A percentile compares a stretch with the other conserved stretches of the same genome.
Evolutionary conservation across 352 stramenopile species (phyloP).

Genomic region (Pythium rishiriense): DNA sequence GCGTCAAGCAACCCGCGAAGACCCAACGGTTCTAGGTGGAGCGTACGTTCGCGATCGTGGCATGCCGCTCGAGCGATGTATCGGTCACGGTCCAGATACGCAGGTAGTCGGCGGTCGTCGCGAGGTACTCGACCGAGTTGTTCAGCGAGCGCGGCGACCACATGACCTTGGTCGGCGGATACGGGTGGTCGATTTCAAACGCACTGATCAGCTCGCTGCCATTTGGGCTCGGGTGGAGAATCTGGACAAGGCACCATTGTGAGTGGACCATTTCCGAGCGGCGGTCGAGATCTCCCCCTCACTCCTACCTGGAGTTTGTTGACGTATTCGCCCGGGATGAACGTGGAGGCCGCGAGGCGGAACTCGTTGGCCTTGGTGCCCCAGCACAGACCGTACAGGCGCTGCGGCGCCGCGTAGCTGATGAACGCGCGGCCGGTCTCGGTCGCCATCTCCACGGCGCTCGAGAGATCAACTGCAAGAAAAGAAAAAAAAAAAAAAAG

Average conservation of each 20-base stretch:
- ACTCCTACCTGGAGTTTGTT: constrained; percentile 85
- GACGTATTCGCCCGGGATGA: constrained; percentile 82
- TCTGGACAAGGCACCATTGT: too few relatives aligned
- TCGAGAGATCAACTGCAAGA: not conserved
- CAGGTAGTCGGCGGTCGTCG: constrained; percentile 84
- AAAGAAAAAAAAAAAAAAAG: constrained; percentile 10
- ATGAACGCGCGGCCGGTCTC: constrained; percentile 50
- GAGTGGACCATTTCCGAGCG: too few relatives aligned
- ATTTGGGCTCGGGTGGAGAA: constrained; percentile 58
- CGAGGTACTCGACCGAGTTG: constrained; percentile 65
- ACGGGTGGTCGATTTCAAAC: constrained; percentile 82
- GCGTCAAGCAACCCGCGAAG: too few relatives aligned
- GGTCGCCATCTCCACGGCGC: constrained; percentile 17
- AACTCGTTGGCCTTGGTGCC: constrained; percentile 55
- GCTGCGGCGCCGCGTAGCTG: constrained; percentile 62
- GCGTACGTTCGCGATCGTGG: constrained; percentile 72
- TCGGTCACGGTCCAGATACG: constrained; percentile 77
- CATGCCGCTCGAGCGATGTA: constrained; percentile 71
- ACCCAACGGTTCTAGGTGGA: not conserved
- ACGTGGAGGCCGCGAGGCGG: constrained; percentile 71
- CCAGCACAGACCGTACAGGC: constrained; percentile 82
- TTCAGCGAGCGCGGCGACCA: constrained; percentile 67
- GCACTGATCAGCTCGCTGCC: constrained; percentile 58
- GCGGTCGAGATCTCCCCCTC: too few relatives aligned
- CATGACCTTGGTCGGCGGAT: constrained; percentile 87